phyloP scores from a whole-genome alignment of 345 rosid genomes.

The Kernera saxatilis region DNA sequence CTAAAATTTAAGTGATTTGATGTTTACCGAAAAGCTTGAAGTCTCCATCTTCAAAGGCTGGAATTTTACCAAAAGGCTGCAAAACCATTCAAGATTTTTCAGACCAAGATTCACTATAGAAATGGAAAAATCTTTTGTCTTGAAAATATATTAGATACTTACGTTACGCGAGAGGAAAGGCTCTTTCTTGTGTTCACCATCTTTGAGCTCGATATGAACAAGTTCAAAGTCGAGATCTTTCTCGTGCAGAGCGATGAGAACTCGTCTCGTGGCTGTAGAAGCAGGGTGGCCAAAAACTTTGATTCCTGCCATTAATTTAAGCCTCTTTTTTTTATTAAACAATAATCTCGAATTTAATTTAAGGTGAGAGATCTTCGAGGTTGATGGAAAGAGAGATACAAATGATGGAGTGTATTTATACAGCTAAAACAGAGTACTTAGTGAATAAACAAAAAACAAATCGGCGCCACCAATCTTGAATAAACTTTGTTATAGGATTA shows the following conservation, averaged over 20 bases:
- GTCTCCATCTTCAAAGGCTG: slow-evolving; percentile 66
- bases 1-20: background rate
- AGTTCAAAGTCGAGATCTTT: slow-evolving; percentile 31
- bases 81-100: slow-evolving; percentile 9
- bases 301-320: slow-evolving; percentile 16
- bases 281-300: slow-evolving; percentile 30
- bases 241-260: slow-evolving; percentile 34
- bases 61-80: slow-evolving; percentile 88
- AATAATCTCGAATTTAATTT: background rate
- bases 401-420: slow-evolving; percentile 16
- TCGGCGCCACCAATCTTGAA: slow-evolving; percentile 14
- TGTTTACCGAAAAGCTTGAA: slow-evolving; percentile 60
- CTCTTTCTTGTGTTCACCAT: slow-evolving; percentile 30
- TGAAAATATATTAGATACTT: background rate
- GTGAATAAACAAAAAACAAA: background rate
- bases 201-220: slow-evolving; percentile 22
- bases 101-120: background rate
- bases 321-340: background rate
- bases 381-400: background rate
- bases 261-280: slow-evolving; percentile 35
- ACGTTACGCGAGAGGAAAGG: slow-evolving; percentile 33
- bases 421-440: background rate
- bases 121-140: background rate
- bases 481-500: background rate
- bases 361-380: background rate